Evolutionary conservation across 2,329 filamentous ascomycete genomes (phyloP).

Genomic region (Colletotrichum chlorophyti): DNA sequence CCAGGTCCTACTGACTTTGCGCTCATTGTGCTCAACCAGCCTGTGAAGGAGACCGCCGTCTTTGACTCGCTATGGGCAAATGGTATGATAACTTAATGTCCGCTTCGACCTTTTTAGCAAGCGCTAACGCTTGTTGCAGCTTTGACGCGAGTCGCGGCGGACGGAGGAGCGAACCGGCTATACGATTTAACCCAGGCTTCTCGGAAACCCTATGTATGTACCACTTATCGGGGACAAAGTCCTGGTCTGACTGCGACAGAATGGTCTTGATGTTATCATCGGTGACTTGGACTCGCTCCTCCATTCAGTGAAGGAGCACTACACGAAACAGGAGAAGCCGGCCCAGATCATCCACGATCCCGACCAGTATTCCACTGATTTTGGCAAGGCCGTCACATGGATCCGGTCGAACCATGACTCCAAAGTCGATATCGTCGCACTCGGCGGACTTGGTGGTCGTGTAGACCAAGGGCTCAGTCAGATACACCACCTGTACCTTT

Average conservation of each 20-base stretch:
- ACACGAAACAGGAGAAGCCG: conserved; percentile 56
- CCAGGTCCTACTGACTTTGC: conserved; percentile 43
- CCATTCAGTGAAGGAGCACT: conserved; percentile 69
- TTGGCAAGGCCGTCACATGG: conserved; percentile 78
- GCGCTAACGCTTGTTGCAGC: conserved; percentile 53
- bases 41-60: conserved; percentile 51
- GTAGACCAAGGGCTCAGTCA: conserved; percentile 93
- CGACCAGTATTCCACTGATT: conserved; percentile 92
- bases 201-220: background rate
- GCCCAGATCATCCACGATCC: conserved; percentile 71
- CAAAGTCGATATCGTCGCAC: conserved; percentile 71
- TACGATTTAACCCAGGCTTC: conserved; percentile 42
- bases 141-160: conserved; percentile 77
- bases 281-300: conserved; percentile 90
- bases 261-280: conserved; percentile 75
- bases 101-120: background rate
- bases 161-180: conserved; percentile 88
- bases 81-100: conserved; percentile 39
- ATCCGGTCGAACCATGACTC: conserved; percentile 49
- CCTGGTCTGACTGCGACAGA: conserved; percentile 42
- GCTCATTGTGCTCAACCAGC: conserved; percentile 60
- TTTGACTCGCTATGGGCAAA: conserved; percentile 58
- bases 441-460: conserved; percentile 87
- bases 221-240: too few relatives aligned
- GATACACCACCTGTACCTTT: conserved; percentile 81